Evolutionary conservation across 1,139 yeast species (phyloP), one percentile per base, ranked within the genome.

Genomic region (Lodderomyces jiufengensis): DNA sequence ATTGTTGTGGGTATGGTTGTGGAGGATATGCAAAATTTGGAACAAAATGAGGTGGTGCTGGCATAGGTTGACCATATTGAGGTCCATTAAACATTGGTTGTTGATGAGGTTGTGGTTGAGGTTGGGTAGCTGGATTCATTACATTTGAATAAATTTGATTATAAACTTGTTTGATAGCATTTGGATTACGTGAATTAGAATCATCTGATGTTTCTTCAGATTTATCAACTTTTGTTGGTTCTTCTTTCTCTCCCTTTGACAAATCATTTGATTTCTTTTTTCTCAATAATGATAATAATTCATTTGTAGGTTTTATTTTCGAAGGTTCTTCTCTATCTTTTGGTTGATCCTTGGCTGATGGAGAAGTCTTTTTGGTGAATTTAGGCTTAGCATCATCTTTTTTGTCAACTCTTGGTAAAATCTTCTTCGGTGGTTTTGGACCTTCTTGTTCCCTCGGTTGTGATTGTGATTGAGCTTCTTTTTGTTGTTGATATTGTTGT

Each of bases 161-260:
- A 37, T 77, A 64, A 34, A 72, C 66, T 43, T 64, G 71, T 44
- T 70, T 70, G 34, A 71, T 67, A 7, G 75, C 76, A 40, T 65
- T 57, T 29, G 68, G 60, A 27, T 57, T 53, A 38, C 54, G 56
- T 6, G 51, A 31, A 27, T 39, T 56, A 8, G 49, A 52, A 4
- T 51, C 55, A 22, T 44, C 41, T 4, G 45, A 47, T 9, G 44
- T 41, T 9, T 48, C 46, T 5, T 38, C 51, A 13, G 39, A 36
- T 11, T 47, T 28, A 15, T 37, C 45, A 40, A 42, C 29, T 37
- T 48, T 29, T 4, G 27, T 24, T 7, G 24, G 9, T 18, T 21
- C 23, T 4, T 4, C 14, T 10, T 23, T 15, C 22, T 24, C 12
- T 14, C 12, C 31, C 39, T n/a, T n/a, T n/a, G n/a, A n/a, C n/a